Percentiles rank a stretch among this genome's conserved stretches.
These are phyloP conservation scores for Phyllosticta ampelicida DNA, from an alignment of 2,329 filamentous ascomycete species.

Conservation along the genomic window DNA sequence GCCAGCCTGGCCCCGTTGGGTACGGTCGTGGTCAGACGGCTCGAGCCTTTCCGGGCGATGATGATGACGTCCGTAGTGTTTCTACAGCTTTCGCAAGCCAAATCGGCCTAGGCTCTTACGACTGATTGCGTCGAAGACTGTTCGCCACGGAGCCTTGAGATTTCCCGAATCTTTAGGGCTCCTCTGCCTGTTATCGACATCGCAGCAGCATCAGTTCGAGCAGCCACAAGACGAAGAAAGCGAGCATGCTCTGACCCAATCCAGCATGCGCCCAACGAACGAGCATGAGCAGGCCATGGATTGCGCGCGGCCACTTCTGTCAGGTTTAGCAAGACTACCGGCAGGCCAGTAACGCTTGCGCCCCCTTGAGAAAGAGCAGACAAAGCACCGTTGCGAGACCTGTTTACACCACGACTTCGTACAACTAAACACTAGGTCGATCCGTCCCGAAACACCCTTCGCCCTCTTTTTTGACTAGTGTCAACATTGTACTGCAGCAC, in stretches of 20 bases:
- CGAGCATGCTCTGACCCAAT: not conserved
- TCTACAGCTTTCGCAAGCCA: constrained; percentile 96
- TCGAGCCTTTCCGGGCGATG: constrained; percentile 44
- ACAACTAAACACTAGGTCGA: not conserved
- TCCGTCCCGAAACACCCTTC: not conserved
- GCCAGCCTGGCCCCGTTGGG: constrained; percentile 39
- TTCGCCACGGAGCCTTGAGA: not conserved
- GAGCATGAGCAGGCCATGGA: not conserved
- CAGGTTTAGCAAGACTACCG: not conserved
- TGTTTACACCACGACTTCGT: not conserved
- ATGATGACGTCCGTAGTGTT: constrained; percentile 92
- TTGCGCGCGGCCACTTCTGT: not conserved
- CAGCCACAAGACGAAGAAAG: not conserved
- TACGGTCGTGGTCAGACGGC: constrained; percentile 27
- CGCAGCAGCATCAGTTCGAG: not conserved
- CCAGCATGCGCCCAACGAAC: not conserved
- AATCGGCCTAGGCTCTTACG: constrained; percentile 55
- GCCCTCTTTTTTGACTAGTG: not conserved
- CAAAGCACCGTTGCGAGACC: not conserved
- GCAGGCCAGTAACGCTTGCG: not conserved
- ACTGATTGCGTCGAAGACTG: constrained; percentile 34
- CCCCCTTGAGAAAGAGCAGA: not conserved
- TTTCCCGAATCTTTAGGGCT: not conserved
- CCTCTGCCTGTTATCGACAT: not conserved
- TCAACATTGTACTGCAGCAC: not conserved